Conservation (phyloP, 495 filamentous ascomycete genomes). For the Aspergillus campestris region DNA sequence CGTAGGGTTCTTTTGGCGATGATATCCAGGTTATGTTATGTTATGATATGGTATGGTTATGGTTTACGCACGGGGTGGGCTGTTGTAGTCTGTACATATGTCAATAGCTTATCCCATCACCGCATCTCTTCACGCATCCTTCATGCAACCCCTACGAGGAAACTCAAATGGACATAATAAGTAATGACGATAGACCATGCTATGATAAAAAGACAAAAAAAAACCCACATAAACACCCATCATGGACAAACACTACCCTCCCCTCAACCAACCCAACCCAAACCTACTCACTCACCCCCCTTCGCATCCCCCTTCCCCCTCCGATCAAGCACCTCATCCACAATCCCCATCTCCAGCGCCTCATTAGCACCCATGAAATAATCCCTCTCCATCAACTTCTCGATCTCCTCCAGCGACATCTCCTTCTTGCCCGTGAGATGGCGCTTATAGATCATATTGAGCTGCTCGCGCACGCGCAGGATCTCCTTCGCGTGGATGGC, state of each 20-base stretch:
- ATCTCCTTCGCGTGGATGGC: constrained; percentile 97
- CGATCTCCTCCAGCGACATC: constrained; percentile 68
- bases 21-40: constrained; percentile 5
- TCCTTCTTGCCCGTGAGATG: constrained; percentile 70
- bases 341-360: constrained; percentile 79
- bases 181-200: too few relatives aligned
- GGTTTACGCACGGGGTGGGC: not conserved
- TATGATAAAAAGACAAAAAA: not conserved
- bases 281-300: constrained; percentile 11
- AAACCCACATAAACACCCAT: not conserved
- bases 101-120: not conserved
- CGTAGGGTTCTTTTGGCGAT: constrained; percentile 3
- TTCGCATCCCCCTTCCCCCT: constrained; percentile 35
- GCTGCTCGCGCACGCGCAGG: constrained; percentile 68
- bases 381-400: constrained; percentile 93
- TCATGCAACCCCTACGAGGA: too few relatives aligned
- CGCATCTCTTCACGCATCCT: too few relatives aligned
- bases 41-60: constrained; percentile 5
- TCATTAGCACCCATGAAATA: constrained; percentile 86
- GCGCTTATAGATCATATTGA: constrained; percentile 82
- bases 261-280: not conserved
- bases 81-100: constrained; percentile 1
- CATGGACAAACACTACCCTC: too few relatives aligned
- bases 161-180: not conserved
- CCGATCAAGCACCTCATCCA: constrained; percentile 76